These are phyloP conservation scores for Penicillium nucicola DNA, from an alignment of 495 filamentous ascomycete species.

Conservation along the genomic window DNA sequence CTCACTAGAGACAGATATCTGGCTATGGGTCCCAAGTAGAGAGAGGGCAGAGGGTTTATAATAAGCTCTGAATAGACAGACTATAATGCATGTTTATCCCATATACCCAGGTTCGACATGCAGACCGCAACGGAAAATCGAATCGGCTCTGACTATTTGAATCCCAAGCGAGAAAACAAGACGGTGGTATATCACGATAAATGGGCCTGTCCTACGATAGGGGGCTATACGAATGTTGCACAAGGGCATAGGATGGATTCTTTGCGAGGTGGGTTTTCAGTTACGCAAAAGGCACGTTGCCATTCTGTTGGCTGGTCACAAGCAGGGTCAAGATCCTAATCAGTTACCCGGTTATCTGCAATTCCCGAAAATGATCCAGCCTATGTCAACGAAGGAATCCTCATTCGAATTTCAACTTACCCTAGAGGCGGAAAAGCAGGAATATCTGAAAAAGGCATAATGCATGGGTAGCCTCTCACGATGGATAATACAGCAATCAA, in stretches of 20 bases:
- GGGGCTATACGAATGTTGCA: background rate
- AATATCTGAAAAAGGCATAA: too few relatives aligned
- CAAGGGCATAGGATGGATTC: constrained; percentile 1
- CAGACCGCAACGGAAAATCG: too few relatives aligned
- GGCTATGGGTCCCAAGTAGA: too few relatives aligned
- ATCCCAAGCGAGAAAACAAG: too few relatives aligned
- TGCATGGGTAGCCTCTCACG: too few relatives aligned
- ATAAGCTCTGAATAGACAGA: too few relatives aligned
- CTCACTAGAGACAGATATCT: too few relatives aligned
- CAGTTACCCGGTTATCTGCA: background rate
- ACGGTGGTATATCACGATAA: background rate
- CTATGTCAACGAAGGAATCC: background rate
- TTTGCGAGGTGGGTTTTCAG: background rate
- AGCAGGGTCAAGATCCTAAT: background rate
- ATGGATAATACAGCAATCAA: too few relatives aligned
- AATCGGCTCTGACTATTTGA: too few relatives aligned
- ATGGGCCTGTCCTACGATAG: background rate
- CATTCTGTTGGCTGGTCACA: background rate
- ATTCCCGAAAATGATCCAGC: background rate
- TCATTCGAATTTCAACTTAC: background rate
- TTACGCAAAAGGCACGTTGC: background rate
- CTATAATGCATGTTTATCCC: too few relatives aligned
- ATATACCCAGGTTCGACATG: too few relatives aligned
- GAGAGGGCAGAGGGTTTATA: too few relatives aligned
- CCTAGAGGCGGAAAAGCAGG: background rate